These are phyloP conservation scores for Bipolaris cookei DNA, from an alignment of 2,329 filamentous ascomycete genomes.

Conservation along the genomic window DNA sequence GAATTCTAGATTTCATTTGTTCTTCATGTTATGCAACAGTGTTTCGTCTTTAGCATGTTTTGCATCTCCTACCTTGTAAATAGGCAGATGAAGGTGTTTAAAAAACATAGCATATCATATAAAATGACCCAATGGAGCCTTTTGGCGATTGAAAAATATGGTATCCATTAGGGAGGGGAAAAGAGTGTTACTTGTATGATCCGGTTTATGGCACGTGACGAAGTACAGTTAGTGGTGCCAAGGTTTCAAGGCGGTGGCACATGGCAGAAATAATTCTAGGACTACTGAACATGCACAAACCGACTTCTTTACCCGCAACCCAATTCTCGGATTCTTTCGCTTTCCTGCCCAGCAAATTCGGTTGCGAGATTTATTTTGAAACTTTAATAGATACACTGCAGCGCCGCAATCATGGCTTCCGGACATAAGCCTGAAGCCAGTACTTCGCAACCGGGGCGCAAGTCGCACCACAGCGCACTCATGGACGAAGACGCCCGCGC, in stretches of 20 bases:
- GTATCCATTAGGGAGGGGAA: background rate
- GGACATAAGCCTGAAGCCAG: constrained; percentile 26
- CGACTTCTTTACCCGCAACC: constrained; percentile 1
- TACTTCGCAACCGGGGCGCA: constrained; percentile 27
- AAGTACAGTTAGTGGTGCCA: constrained; percentile 1
- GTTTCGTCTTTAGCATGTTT: no score
- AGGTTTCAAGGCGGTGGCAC: constrained; percentile 17
- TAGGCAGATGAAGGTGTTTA: no score
- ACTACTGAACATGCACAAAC: constrained; percentile 5
- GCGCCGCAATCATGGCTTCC: constrained; percentile 29
- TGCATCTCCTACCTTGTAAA: no score
- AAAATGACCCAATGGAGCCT: no score
- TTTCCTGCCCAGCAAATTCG: background rate
- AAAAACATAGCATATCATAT: no score
- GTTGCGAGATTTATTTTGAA: background rate
- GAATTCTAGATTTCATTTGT: no score
- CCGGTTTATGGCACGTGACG: no score
- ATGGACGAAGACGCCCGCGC: constrained; percentile 40
- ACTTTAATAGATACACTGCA: background rate
- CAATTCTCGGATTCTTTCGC: background rate
- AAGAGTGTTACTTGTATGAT: no score
- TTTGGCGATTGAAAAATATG: no score
- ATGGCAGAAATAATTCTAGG: constrained; percentile 25
- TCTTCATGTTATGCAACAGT: no score
- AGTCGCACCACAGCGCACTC: constrained; percentile 29